Evolutionary conservation across 257 asterid genomes (phyloP).

Genomic region (Solanum gracilifrons): DNA sequence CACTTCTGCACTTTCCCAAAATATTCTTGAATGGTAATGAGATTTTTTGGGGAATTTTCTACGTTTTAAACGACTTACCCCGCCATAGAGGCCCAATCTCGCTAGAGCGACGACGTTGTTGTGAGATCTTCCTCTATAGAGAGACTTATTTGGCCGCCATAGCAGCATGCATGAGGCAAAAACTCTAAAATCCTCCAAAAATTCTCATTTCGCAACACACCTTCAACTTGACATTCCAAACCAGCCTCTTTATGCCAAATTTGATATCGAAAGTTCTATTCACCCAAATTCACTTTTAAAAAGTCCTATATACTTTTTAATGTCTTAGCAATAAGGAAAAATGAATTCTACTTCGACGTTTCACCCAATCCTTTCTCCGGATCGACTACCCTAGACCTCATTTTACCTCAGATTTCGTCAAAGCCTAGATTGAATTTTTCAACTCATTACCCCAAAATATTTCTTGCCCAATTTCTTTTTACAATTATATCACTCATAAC

Average conservation of each 20-base stretch:
- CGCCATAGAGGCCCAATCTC: neutral
- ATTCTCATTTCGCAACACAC: neutral
- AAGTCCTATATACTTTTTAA: neutral
- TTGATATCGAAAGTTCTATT: neutral
- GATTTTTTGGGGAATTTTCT: neutral
- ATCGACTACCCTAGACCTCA: neutral
- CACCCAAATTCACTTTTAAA: neutral
- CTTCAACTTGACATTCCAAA: neutral
- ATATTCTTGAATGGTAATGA: neutral
- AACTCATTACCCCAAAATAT: neutral
- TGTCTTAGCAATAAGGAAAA: neutral
- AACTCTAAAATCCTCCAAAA: neutral
- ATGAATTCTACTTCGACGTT: no score
- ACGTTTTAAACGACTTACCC: neutral
- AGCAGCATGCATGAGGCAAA: neutral
- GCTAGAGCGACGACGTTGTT: neutral
- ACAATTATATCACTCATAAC: neutral
- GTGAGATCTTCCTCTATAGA: neutral
- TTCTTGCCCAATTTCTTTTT: neutral
- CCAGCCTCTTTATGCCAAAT: neutral
- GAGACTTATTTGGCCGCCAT: neutral
- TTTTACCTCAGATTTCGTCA: neutral
- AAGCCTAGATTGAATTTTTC: neutral
- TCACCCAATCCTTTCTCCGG: neutral
- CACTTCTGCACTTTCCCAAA: neutral